Evolutionary conservation across 805 yeast genomes (phyloP), one percentile per base, ranked within the genome.

Genomic region (Yamadazyma tumulicola): DNA sequence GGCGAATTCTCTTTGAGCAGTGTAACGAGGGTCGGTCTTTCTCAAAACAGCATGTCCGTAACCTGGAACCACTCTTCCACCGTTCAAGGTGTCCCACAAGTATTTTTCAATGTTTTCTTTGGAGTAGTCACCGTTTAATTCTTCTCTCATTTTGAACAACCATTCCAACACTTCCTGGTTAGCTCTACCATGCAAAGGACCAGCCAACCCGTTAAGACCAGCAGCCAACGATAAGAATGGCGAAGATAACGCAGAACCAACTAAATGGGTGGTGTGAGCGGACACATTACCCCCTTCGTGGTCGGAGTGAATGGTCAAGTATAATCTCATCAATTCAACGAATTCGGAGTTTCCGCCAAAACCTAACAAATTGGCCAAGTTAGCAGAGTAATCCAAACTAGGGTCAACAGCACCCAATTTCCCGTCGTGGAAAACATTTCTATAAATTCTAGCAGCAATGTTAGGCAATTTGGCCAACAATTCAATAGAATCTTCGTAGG

Each of bases 21-120:
- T 69, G 66, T 78, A 84, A 51, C 93, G 73, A 41, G 93, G 93
- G 61, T 84, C 93, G 32, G 91, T 79, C 71, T 76, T 78, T 64
- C 94, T 74, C 59, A 84, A 71, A 34, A 84, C 93, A 36, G 93
- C 93, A 60, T 84, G 94, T 31, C 94, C 94, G 67, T 85, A 85
- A 42, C 94, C 94, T 43, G 94, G 94, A 44, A 84, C 79, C 41
- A 84, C 93, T 52, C 88, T 74, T 42, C 85, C 85, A 30, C 79
- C 67, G 59, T 80, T 77, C 47, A 84, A 71, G 34, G 82, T 65
- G 26, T 70, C 69, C 93, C 93, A 83, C 51, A 84, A 64, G 68
- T 79, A 77, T 47, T 70, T 67, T 60, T 75, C 79, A 46, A 84
- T 79, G 51, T 75, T 72, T 38, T 57, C 69, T 46, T 67, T 60